phyloP scores from a whole-genome alignment of 768 basidiomycete genomes.

The Amanita molliuscula region DNA sequence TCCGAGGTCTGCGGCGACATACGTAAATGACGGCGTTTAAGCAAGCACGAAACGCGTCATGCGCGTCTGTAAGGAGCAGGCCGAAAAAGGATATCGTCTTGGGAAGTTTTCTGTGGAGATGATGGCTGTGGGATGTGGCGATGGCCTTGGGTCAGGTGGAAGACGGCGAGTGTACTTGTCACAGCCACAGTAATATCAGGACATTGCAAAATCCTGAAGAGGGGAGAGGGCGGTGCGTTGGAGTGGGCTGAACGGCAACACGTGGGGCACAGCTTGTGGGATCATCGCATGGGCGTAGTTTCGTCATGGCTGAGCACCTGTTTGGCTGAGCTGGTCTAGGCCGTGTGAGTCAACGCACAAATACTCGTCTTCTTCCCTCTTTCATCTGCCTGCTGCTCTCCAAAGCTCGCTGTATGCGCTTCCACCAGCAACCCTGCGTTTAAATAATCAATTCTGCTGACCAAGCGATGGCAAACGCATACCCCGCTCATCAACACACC shows the following conservation, averaged over 20 bases:
- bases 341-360: neutral
- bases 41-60: neutral
- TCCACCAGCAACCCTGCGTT: neutral
- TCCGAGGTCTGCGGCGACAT: neutral
- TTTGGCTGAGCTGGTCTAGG: neutral
- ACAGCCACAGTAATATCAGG: too few relatives aligned
- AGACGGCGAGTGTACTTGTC: too few relatives aligned
- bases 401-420: neutral
- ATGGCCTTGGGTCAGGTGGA: too few relatives aligned
- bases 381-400: neutral
- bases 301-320: neutral
- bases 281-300: neutral
- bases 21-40: neutral
- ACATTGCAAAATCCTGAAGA: too few relatives aligned
- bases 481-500: slow-evolving; percentile 13
- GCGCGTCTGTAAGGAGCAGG: too few relatives aligned
- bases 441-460: neutral
- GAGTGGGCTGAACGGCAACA: neutral
- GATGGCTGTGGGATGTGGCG: too few relatives aligned
- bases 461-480: slow-evolving; percentile 16
- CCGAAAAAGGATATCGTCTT: too few relatives aligned
- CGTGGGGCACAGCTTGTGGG: neutral
- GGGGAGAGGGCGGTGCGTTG: neutral
- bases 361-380: slow-evolving; percentile 1
- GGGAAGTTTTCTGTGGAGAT: too few relatives aligned